phyloP scores from a whole-genome alignment of 2,329 filamentous ascomycete genomes.

The Alternaria sp. region DNA sequence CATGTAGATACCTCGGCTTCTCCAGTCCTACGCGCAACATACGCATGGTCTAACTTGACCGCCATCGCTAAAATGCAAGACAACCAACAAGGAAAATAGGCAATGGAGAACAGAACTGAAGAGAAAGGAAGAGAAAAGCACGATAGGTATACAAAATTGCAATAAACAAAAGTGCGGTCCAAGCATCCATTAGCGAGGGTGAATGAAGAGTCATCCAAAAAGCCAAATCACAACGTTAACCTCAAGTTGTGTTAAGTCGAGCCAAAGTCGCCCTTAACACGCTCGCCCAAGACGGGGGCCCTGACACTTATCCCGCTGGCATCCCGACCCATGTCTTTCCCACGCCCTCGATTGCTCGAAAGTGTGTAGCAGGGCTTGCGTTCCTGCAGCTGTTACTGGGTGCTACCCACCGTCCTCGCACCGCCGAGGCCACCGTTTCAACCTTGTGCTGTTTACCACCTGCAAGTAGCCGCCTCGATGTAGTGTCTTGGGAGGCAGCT shows the following conservation, averaged over 20 bases:
- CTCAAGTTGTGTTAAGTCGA: slow-evolving; percentile 24
- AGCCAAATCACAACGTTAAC: slow-evolving; percentile 26
- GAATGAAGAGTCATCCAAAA: slow-evolving; percentile 38
- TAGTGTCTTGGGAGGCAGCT: slow-evolving; percentile 35
- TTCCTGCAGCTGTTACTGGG: slow-evolving; percentile 50
- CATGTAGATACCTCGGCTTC: slow-evolving; percentile 46
- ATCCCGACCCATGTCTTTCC: slow-evolving; percentile 25
- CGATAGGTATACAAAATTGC: slow-evolving; percentile 25
- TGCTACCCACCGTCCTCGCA: slow-evolving; percentile 32
- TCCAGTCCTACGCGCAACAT: slow-evolving; percentile 27
- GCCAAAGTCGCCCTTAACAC: slow-evolving; percentile 18
- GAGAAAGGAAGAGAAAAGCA: slow-evolving; percentile 18
- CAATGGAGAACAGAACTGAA: slow-evolving; percentile 17
- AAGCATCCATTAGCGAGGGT: slow-evolving; percentile 34
- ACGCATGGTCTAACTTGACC: slow-evolving; percentile 30
- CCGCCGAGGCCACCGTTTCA: slow-evolving; percentile 31
- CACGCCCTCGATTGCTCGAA: slow-evolving; percentile 5
- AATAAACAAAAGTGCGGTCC: slow-evolving; percentile 33
- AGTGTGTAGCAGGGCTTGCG: slow-evolving; percentile 22
- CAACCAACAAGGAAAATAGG: slow-evolving; percentile 23
- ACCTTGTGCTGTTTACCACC: slow-evolving; percentile 35
- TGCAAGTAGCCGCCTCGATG: slow-evolving; percentile 41
- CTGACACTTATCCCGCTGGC: slow-evolving; percentile 43
- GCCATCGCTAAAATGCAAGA: slow-evolving; percentile 35
- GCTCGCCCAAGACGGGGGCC: slow-evolving; percentile 25